Base-by-base conservation (phyloP, 345 rosid species). In the Syzygium aromaticum region DNA sequence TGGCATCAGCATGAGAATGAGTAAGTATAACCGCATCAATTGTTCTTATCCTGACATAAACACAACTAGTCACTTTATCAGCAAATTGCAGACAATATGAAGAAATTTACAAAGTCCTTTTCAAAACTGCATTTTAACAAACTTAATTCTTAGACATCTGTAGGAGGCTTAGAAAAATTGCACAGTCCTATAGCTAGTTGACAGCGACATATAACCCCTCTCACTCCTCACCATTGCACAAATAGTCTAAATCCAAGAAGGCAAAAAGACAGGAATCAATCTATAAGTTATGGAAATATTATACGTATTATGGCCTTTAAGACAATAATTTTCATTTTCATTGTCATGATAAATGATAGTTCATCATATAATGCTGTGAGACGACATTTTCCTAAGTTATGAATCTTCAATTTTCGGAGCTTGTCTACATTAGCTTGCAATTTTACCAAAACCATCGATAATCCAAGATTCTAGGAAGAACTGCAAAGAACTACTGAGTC, bases 1-100 rank as follows among this genome's bases (percentile, higher is more conserved):
- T 94, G 88, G 98, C 98, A 92, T 96, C 96, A 91, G 99, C 99
- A 93, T 95, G 98, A 90, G 98, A 96, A 94, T 97, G 99, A 91
- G 99, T 97, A 88, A 97, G 95, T 91, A 96, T 86, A 94, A 96
- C 99, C 84, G 98, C 98, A 93, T 94, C 99, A 92, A 97, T 93
- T 92, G 98, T 94, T 95, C 99, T 95, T 96, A 94, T 92, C 99
- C 98, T 95, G 97, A 89, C 93, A 94, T 92, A 91, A 94, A 89
- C 88, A 77, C 94, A 94, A 89, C 92, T 87, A 89, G 93, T 93
- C 91, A 91, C 91, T 87, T 73, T 87, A 52, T 54, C 54, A 63
- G 87, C 87, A 91, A 86, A 88, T 80, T 83, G 87, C 73, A 25
- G 78, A 90, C 77, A 87, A 84, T 85, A 85, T 52, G 64, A 77